Conservation (phyloP, 208 protist genomes). For the Trichomonas vaginalis region DNA sequence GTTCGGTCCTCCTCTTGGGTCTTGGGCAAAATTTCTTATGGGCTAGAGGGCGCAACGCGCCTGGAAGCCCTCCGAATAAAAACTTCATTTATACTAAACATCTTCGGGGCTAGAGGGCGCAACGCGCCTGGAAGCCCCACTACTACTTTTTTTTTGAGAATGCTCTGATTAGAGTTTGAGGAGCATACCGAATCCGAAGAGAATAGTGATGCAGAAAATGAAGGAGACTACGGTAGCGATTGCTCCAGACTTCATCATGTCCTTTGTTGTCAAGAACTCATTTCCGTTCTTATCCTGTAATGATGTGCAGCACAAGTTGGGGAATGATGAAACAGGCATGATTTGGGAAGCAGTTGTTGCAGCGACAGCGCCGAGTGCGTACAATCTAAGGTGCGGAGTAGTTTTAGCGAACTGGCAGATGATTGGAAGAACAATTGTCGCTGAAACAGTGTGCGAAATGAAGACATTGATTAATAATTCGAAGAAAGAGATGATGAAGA, state of each 20-base stretch:
- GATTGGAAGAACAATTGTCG: background rate
- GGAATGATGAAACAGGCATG: background rate
- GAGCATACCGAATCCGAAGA: background rate
- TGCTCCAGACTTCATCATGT: background rate
- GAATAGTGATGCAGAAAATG: background rate
- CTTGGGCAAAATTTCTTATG: too few relatives aligned
- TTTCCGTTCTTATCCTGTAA: background rate
- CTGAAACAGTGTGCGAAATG: background rate
- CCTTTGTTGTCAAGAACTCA: background rate
- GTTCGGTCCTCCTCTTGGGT: too few relatives aligned
- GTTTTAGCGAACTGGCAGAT: background rate
- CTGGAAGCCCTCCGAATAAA: too few relatives aligned
- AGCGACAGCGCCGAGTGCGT: background rate
- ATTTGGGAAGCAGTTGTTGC: background rate
- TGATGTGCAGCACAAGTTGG: background rate
- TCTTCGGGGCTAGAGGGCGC: too few relatives aligned
- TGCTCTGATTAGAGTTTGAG: background rate
- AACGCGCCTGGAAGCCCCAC: too few relatives aligned
- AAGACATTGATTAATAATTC: background rate
- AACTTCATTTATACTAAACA: too few relatives aligned
- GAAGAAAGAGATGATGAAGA: background rate
- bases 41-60: too few relatives aligned
- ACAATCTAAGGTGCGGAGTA: background rate
- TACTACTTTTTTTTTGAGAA: too few relatives aligned
- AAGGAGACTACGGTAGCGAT: background rate